These are phyloP conservation scores for Citrus medica DNA, from an alignment of 345 rosid species.

Conservation along the genomic window DNA sequence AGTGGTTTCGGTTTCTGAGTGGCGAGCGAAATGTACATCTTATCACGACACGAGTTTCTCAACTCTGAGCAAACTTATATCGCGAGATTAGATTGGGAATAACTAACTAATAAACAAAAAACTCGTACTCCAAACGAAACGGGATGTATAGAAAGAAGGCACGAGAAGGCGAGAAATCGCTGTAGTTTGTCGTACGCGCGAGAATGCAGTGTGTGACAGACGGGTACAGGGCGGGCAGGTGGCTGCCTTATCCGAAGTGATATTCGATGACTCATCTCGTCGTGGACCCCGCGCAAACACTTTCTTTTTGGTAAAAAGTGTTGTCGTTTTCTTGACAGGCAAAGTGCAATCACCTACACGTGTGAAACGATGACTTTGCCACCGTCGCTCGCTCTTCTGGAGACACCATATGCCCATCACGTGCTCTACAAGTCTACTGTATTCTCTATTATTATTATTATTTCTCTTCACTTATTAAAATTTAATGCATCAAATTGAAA, in stretches of 20 bases:
- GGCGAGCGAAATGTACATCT: background rate
- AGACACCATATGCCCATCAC: background rate
- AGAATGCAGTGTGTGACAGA: background rate
- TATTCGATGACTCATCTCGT: background rate
- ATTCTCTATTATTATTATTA: too few relatives aligned
- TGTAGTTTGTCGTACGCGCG: background rate
- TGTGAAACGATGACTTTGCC: background rate
- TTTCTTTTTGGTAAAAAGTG: background rate
- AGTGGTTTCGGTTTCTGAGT: constrained; percentile 3
- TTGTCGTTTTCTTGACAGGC: background rate
- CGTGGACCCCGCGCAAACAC: background rate
- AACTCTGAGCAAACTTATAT: background rate
- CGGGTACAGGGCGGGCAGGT: background rate
- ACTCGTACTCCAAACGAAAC: background rate
- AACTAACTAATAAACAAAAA: background rate
- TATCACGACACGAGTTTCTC: background rate
- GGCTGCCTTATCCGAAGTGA: constrained; percentile 13
- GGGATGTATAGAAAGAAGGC: too few relatives aligned
- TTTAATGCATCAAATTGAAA: too few relatives aligned
- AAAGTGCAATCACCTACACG: background rate
- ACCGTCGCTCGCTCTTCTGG: background rate
- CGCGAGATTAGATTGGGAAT: background rate
- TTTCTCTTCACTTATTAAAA: too few relatives aligned
- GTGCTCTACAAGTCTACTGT: background rate
- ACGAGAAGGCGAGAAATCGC: background rate